Conservation (phyloP, 163 green algal species). For the Prototheca stagnorum region DNA sequence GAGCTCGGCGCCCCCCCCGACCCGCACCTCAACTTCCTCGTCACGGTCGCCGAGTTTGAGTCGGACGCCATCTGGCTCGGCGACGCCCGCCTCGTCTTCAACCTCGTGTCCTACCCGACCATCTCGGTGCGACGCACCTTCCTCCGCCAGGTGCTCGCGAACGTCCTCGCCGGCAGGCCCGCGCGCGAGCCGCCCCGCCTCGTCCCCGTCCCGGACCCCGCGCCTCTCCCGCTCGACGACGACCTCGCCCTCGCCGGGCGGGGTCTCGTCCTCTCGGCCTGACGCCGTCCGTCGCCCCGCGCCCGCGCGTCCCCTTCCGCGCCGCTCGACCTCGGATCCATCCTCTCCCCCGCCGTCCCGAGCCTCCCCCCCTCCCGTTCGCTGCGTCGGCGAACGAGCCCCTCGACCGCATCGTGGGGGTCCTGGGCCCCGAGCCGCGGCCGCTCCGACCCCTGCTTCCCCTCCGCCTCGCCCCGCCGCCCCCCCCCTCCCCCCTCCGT, state of each 20-base stretch:
- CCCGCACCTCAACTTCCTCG: constrained; percentile 22
- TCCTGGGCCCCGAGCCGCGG: too few species aligned
- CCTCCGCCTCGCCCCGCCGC: too few species aligned
- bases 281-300: too few species aligned
- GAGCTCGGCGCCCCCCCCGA: constrained; percentile 15
- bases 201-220: too few species aligned
- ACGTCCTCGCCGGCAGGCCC: not conserved
- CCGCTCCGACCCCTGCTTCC: too few species aligned
- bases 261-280: too few species aligned
- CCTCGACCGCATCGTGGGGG: too few species aligned
- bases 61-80: constrained; percentile 6
- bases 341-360: not conserved
- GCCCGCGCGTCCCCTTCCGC: not conserved
- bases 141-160: constrained; percentile 5
- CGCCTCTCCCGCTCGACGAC: too few species aligned
- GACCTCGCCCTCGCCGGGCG: too few species aligned
- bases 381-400: too few species aligned
- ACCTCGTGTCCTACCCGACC: constrained; percentile 22
- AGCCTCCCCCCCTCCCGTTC: too few species aligned
- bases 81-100: constrained; percentile 5
- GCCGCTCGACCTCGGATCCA: not conserved
- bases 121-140: constrained; percentile 14
- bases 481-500: too few species aligned
- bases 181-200: not conserved
- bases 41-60: constrained; percentile 34